phyloP scores from a whole-genome alignment of 139 green algal genomes.

The Chlorokybus atmophyticus region DNA sequence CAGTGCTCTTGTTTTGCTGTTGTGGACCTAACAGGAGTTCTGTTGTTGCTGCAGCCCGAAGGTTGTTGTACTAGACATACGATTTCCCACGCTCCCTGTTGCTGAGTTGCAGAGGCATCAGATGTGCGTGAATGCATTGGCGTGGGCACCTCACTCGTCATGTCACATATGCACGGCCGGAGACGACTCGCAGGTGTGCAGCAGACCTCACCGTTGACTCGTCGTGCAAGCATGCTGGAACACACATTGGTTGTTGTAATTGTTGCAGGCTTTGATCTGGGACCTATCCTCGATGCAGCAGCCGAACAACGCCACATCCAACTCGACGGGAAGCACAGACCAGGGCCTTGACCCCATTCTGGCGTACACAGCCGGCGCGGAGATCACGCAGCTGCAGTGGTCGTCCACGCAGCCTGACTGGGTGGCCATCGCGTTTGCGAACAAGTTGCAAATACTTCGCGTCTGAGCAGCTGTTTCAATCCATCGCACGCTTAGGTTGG shows the following conservation, averaged over 20 bases:
- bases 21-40: no score
- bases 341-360: slow-evolving; percentile 68
- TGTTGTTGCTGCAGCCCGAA: no score
- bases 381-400: slow-evolving; percentile 91
- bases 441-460: slow-evolving; percentile 79
- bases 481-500: no score
- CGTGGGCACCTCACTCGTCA: slow-evolving; percentile 85
- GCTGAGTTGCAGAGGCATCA: slow-evolving; percentile 73
- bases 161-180: slow-evolving; percentile 85
- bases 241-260: background rate
- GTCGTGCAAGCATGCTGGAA: background rate
- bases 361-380: slow-evolving; percentile 71
- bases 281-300: slow-evolving; percentile 56
- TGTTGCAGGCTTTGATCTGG: slow-evolving; percentile 79
- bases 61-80: slow-evolving; percentile 77
- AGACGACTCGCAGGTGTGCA: slow-evolving; percentile 40
- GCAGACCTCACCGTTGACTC: background rate
- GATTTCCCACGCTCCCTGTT: slow-evolving; percentile 77
- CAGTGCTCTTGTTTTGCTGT: no score
- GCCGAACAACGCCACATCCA: slow-evolving; percentile 11
- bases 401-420: slow-evolving; percentile 64
- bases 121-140: slow-evolving; percentile 64
- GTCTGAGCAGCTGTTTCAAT: slow-evolving; percentile 43
- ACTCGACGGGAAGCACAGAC: background rate
- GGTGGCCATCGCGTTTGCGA: slow-evolving; percentile 79